phyloP scores from a whole-genome alignment of 2,329 filamentous ascomycete species.

The Pezicula radicicola region DNA sequence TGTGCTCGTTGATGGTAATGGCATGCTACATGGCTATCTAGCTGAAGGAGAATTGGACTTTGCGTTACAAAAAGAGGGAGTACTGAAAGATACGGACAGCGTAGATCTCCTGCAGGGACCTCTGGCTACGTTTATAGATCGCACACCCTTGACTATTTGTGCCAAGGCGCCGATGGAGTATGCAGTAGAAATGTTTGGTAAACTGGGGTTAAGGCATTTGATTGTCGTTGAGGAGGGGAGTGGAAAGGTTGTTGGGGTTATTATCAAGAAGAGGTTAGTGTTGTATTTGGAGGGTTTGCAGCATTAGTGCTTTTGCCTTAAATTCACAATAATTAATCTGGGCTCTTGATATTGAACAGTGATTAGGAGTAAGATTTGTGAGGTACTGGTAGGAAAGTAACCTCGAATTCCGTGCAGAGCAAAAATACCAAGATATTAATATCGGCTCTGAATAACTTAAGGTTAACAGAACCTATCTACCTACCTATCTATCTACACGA shows the following conservation, averaged over 20 bases:
- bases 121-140: slow-evolving; percentile 48
- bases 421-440: no score
- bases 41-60: slow-evolving; percentile 51
- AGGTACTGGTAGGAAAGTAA: background rate
- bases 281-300: slow-evolving; percentile 44
- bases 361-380: background rate
- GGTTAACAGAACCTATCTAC: no score
- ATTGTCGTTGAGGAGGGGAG: slow-evolving; percentile 50
- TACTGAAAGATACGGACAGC: slow-evolving; percentile 17
- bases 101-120: slow-evolving; percentile 30
- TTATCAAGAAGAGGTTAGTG: slow-evolving; percentile 57
- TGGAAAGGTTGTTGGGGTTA: slow-evolving; percentile 46
- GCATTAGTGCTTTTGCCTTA: slow-evolving; percentile 1
- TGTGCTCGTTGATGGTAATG: slow-evolving; percentile 46
- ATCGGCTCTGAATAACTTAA: no score
- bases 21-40: slow-evolving; percentile 52
- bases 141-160: slow-evolving; percentile 47
- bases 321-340: no score
- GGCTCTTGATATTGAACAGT: no score
- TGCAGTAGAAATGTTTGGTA: slow-evolving; percentile 57
- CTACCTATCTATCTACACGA: no score
- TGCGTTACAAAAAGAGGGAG: slow-evolving; percentile 31
- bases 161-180: slow-evolving; percentile 54
- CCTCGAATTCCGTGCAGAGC: no score
- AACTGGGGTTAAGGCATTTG: slow-evolving; percentile 51